Evolutionary conservation across 306 rosid species (phyloP), one percentile per base, ranked within the genome.

Genomic region (Spatholobus suberectus): DNA sequence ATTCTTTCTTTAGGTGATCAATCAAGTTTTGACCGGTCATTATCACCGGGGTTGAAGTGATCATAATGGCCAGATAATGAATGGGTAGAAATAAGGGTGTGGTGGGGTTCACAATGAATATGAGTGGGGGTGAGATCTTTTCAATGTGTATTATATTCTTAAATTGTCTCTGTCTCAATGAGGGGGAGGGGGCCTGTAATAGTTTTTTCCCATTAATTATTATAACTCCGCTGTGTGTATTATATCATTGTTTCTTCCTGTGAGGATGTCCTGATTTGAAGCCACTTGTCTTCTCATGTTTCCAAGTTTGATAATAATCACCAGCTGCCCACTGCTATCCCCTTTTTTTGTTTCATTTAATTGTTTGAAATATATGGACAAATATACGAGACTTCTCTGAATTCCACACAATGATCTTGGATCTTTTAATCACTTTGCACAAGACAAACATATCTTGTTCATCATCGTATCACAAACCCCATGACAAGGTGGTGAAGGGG

Each of bases 391-490:
- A 77, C 86, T 65, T 70, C 73, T 76, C 79, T 81, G 72, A 78
- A 78, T 76, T 81, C 72, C 81, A 81, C 77, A 67, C 73, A 47
- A 69, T 79, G 69, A 86, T 87, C 82, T 80, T 85, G 77, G 81
- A 68, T 73, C 82, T 75, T 83, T 74, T 79, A 75, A 80, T 78
- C 82, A 77, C 63, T 79, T 62, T 82, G 87, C 92, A 83, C 86
- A 82, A 85, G 91, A 88, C 90, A 92, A 88, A 88, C 89, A 88
- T 79, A 87, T 82, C 73, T 85, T 90, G 90, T 79, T 90, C 82
- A 85, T 87, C 85, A 89, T 86, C 79, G 85, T 78, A 82, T 78
- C 82, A 84, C 57, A 73, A 82, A 87, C 46, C 80, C 38, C 85
- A 80, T 84, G 87, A 80, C 91, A 89, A 24, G 69, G 68, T 54